Evolutionary conservation across 345 rosid genomes (phyloP), one percentile per base, ranked within the genome.

Genomic region (Populus deltoides): DNA sequence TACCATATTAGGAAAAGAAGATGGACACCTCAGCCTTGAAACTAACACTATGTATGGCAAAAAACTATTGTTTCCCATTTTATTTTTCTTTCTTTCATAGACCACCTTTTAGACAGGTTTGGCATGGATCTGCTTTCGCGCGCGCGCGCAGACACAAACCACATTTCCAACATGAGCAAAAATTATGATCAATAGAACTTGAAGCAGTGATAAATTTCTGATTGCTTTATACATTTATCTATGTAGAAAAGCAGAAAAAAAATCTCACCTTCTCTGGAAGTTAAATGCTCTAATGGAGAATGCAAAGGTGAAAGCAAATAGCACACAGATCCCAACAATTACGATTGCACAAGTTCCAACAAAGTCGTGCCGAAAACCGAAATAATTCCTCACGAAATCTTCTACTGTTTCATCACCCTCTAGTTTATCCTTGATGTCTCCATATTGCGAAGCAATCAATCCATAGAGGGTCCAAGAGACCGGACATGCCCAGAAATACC

Each of bases 251-350:
- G 13, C 24, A n/a, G 29, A 9, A 59, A 9, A 9, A 24, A 1
- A 25, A 25, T 31, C 16, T 86, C 77, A 91, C 82, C 94, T 79
- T 47, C 83, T 90, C 78, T 90, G 95, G 93, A 94, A 94, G 83
- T 91, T 93, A 79, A 94, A 92, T 29, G 76, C 69, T 82, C 85
- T 91, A 78, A 92, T 93, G 7, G 94, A 89, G 77, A 82, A 77
- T 29, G 97, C 97, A 75, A 93, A 94, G 75, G 78, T 86, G 89
- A 92, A 81, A 0, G 89, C 93, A 63, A 94, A 90, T 41, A 83
- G 83, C 77, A 92, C 36, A 1, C 82, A 72, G 5, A 89, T 79
- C 66, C 90, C 93, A 29, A 91, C 88, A 18, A 78, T 81, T 36
- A 90, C 81, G 5, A 76, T 57, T 0, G 97, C 93, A 25, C 87